Evolutionary conservation across 1,284 basidiomycete species (phyloP), one percentile per base, ranked within the genome.

Genomic region (Cerrena zonata): DNA sequence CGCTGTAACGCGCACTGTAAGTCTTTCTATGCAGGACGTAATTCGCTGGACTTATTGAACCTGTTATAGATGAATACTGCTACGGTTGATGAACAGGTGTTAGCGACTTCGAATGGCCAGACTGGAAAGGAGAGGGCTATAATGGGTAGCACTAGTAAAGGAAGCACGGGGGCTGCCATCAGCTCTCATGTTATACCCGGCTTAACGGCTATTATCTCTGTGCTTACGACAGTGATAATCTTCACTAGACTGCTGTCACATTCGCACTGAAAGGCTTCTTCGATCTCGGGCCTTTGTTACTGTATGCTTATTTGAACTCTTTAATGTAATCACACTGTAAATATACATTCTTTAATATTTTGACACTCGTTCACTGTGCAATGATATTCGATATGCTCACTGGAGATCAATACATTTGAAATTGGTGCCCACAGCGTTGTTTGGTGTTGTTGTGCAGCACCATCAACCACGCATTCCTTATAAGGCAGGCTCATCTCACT

Each of bases 51-150:
- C 26, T 27, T 11, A 23, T 22, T 47, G 30, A 34, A 7, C 30
- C 30, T 34, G 30, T 15, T 7, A 34, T 47, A 47, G 47, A 55
- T 56, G 18, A 81, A 82, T 54, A 82, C 63, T 5, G 63, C 56
- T 40, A 60, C 60, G 22, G 48, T 63, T 40, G 61, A 62, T 56
- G 60, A 69, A 5, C 49, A 58, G 24, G 63, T 67, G 37, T 61
- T 81, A 43, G 76, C 71, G 26, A 78, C 76, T 19, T 75, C 72
- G 43, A 79, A 81, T 61, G 79, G 79, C 3, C 73, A 76, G 53
- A 58, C 58, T 5, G 76, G 71, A 47, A 65, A 65, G 59, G 65
- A 63, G 22, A 53, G 55, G 39, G 47, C 56, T 22, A 47, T 55
- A 5, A 43, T 68, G n/a, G 75, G 75, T 36, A 76, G 75, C 50